These are phyloP conservation scores for Trichocomaceae sp. DNA, from an alignment of 2,329 filamentous ascomycete genomes.

Conservation along the genomic window DNA sequence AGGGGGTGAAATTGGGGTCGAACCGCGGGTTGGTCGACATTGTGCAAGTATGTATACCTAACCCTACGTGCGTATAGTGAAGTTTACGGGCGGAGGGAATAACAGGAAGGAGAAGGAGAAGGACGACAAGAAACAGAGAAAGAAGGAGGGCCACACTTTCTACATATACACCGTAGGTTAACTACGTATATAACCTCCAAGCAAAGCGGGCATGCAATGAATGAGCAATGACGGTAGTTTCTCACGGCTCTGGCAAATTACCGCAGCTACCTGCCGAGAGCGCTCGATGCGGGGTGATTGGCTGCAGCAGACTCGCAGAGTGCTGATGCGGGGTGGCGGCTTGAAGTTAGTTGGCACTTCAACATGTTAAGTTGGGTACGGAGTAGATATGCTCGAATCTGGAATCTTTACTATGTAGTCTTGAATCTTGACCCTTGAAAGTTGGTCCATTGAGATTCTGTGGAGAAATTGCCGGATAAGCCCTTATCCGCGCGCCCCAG, in stretches of 20 bases:
- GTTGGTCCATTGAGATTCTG: too few species aligned
- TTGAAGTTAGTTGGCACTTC: too few species aligned
- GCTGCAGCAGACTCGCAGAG: not conserved
- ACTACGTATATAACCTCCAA: too few species aligned
- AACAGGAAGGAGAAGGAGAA: not conserved
- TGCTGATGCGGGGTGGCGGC: not conserved
- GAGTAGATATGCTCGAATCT: too few species aligned
- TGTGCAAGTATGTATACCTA: not conserved
- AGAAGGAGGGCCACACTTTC: not conserved
- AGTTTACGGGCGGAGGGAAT: not conserved
- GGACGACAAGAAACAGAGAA: not conserved
- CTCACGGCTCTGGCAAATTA: constrained; percentile 1
- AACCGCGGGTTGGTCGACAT: constrained; percentile 40
- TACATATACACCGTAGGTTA: too few species aligned
- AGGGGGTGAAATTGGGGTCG: constrained; percentile 69
- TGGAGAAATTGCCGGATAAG: constrained; percentile 3
- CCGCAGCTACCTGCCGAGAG: constrained; percentile 9
- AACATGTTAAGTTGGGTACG: too few species aligned
- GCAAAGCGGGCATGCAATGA: too few species aligned
- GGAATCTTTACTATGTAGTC: too few species aligned
- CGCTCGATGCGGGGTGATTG: not conserved
- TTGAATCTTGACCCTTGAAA: too few species aligned
- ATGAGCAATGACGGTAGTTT: too few species aligned
- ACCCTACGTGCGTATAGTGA: too few species aligned
- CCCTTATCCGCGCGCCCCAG: constrained; percentile 3